Evolutionary conservation across 2,329 filamentous ascomycete species (phyloP), one percentile per base, ranked within the genome.

Genomic region (Trichocomaceae sp.): DNA sequence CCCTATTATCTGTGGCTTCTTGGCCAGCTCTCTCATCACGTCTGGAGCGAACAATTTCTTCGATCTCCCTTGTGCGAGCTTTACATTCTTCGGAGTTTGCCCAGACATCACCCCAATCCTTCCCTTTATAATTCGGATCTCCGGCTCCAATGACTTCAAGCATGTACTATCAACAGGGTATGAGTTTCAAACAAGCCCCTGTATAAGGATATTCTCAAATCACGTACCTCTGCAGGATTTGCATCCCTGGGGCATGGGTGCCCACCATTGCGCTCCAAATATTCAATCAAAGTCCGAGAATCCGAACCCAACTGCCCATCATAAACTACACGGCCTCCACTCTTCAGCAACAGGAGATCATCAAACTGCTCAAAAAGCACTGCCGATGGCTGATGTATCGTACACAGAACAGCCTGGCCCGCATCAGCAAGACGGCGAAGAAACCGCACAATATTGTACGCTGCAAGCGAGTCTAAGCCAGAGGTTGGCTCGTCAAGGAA

Each of bases 281-380:
- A 86, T 19, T 81, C 78, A 39, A 90, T 81, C n/a, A 95, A 74
- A 19, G 84, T 76, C 31, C 77, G 73, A 0, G 88, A 88, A 56
- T 93, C 88, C 50, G 83, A 78, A 48, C 90, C 90, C 44, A 95
- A 86, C 56, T 91, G 85, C 19, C 89, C 89, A 64, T 93, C 92
- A 74, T 95, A 95, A 49, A 95, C 88, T 47, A 87, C 88, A 53
- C 85, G 80, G 3, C 90, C 90, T 57, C 90, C 90, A 41, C 82
- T 80, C 70, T 92, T 83, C 2, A 95, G 79, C 2, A 95, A 78
- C 5, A 95, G 75, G 1, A 96, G 79, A 12, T 89, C 82, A 66
- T 95, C 90, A 61, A 95, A 96, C 69, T 90, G 86, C 69, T 93
- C 88, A 62, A 96, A 95, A 0, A 95, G 78, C 0, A 88, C 84